phyloP scores from a whole-genome alignment of 805 yeast genomes.

The Candida ficus region DNA sequence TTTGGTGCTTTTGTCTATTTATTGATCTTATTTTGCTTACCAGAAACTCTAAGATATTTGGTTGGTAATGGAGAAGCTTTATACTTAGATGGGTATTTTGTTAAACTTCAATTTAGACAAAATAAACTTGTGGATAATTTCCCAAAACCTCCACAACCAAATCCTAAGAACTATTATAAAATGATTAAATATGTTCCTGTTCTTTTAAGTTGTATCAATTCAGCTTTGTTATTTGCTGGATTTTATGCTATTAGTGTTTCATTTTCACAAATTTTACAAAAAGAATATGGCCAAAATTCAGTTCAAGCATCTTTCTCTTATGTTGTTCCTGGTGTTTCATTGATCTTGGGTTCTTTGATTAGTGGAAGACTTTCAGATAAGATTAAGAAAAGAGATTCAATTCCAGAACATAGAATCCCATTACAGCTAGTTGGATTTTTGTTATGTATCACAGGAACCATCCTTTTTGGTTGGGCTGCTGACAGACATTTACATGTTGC shows the following conservation, averaged over 20 bases:
- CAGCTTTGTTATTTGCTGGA: constrained; percentile 48
- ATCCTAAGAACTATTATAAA: constrained; percentile 30
- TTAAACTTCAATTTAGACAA: constrained; percentile 29
- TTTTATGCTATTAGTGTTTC: constrained; percentile 51
- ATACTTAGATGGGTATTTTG: constrained; percentile 19
- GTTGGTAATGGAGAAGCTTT: constrained; percentile 47
- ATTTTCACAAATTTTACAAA: constrained; percentile 36
- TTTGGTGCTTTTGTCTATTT: constrained; percentile 51
- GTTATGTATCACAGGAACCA: constrained; percentile 38
- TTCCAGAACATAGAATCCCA: constrained; percentile 43
- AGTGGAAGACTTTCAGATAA: constrained; percentile 46
- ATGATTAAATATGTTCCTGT: constrained; percentile 40
- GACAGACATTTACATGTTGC: constrained; percentile 34
- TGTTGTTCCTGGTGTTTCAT: constrained; percentile 47
- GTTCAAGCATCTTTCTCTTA: constrained; percentile 41
- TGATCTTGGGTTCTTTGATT: constrained; percentile 42
- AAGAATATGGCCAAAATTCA: constrained; percentile 31
- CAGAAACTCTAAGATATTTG: constrained; percentile 71
- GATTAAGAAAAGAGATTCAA: constrained; percentile 28
- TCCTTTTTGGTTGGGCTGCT: constrained; percentile 51
- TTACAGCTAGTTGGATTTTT: constrained; percentile 40
- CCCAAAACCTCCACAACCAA: constrained; percentile 44
- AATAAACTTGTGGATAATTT: constrained; percentile 23
- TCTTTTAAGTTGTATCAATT: constrained; percentile 38
- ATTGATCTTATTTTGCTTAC: constrained; percentile 52